Percentiles rank a stretch among this genome's conserved stretches.
Conservation (phyloP, 2,329 filamentous ascomycete species). For the Bretziella fagacearum region DNA sequence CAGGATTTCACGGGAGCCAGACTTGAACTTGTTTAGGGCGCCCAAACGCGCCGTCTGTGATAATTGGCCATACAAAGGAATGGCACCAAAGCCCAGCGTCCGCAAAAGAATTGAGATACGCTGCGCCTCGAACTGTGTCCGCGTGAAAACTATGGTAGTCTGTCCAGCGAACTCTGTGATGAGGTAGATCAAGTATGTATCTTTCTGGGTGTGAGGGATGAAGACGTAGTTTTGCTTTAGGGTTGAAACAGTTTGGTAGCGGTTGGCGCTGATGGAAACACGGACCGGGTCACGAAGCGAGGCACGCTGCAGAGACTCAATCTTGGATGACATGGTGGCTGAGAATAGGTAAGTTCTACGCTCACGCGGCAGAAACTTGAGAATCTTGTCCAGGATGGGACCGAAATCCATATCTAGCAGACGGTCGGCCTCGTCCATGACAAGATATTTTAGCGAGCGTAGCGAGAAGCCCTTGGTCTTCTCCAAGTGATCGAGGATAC, state of each 20-base stretch:
- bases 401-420: constrained; percentile 90
- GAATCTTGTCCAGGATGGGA: constrained; percentile 77
- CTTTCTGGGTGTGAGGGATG: constrained; percentile 73
- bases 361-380: constrained; percentile 70
- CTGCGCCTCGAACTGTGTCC: constrained; percentile 84
- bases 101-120: constrained; percentile 69
- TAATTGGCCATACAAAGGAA: constrained; percentile 84
- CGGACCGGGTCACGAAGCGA: constrained; percentile 70
- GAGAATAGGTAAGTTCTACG: constrained; percentile 78
- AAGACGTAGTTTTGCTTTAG: constrained; percentile 77
- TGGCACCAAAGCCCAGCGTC: constrained; percentile 71
- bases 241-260: constrained; percentile 83
- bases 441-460: constrained; percentile 64
- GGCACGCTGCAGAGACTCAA: constrained; percentile 81
- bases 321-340: constrained; percentile 84
- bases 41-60: constrained; percentile 75
- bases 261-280: constrained; percentile 64
- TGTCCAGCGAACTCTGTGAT: constrained; percentile 78
- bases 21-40: constrained; percentile 77
- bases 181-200: constrained; percentile 73
- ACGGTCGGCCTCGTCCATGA: constrained; percentile 89
- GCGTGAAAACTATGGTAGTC: constrained; percentile 74
- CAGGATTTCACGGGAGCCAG: constrained; percentile 65
- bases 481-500: constrained; percentile 79
- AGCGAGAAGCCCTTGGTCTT: constrained; percentile 94